phyloP scores from a whole-genome alignment of 2,329 filamentous ascomycete species.

The Raffaelea albimanens region DNA sequence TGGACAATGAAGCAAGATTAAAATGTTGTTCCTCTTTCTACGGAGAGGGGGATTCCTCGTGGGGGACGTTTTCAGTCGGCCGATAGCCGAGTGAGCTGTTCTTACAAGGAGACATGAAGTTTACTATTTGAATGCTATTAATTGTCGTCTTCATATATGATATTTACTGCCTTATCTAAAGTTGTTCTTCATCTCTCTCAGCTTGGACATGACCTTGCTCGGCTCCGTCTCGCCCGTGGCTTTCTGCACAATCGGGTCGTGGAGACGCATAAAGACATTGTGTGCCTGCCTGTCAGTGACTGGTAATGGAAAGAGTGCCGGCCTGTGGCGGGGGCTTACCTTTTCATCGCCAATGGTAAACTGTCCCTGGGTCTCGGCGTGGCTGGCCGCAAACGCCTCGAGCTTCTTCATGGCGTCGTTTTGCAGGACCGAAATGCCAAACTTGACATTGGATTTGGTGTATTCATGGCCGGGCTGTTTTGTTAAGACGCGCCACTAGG shows the following conservation, averaged over 20 bases:
- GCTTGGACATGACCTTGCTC: slow-evolving; percentile 71
- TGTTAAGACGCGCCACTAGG: background rate
- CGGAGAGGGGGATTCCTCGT: slow-evolving; percentile 12
- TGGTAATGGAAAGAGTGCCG: too few species aligned
- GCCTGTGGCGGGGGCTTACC: slow-evolving; percentile 37
- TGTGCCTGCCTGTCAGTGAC: slow-evolving; percentile 55
- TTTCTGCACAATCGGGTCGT: slow-evolving; percentile 79
- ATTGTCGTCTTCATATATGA: slow-evolving; percentile 11
- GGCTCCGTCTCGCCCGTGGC: slow-evolving; percentile 73
- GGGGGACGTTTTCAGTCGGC: slow-evolving; percentile 13
- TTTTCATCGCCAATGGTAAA: slow-evolving; percentile 98
- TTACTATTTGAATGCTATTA: background rate
- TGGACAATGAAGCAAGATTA: slow-evolving; percentile 60
- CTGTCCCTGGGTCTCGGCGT: slow-evolving; percentile 84
- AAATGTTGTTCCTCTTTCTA: slow-evolving; percentile 9
- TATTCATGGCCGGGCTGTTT: slow-evolving; percentile 90
- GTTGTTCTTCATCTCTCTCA: slow-evolving; percentile 87
- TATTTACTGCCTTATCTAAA: too few species aligned
- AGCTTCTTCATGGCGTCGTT: slow-evolving; percentile 70
- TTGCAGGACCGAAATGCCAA: slow-evolving; percentile 66
- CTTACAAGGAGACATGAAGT: slow-evolving; percentile 26
- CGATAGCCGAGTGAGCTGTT: slow-evolving; percentile 10
- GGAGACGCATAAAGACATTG: slow-evolving; percentile 90
- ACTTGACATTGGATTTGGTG: slow-evolving; percentile 93
- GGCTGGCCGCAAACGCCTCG: slow-evolving; percentile 64